These are phyloP conservation scores for Delphinella strobiligena DNA, from an alignment of 2,329 filamentous ascomycete genomes.

Conservation along the genomic window DNA sequence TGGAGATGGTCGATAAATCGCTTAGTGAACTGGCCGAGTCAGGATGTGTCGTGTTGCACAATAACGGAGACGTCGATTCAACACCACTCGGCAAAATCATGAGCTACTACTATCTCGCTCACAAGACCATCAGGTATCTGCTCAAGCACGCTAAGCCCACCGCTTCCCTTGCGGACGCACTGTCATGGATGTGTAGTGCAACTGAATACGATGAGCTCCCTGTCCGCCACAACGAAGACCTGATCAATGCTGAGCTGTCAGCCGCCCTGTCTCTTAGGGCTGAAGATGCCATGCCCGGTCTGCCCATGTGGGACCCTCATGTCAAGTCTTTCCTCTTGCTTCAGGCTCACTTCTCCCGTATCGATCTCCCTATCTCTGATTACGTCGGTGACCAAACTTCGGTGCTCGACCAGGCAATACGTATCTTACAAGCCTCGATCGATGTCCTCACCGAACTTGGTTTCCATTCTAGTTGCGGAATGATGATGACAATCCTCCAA, in stretches of 20 bases:
- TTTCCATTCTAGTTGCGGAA: slow-evolving; percentile 60
- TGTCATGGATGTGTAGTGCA: slow-evolving; percentile 87
- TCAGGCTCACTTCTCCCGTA: slow-evolving; percentile 87
- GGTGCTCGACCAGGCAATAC: slow-evolving; percentile 90
- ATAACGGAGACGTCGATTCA: slow-evolving; percentile 79
- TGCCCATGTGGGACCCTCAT: slow-evolving; percentile 97
- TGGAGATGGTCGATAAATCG: slow-evolving; percentile 80
- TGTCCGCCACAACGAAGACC: slow-evolving; percentile 94
- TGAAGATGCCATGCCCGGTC: slow-evolving; percentile 40
- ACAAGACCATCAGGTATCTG: slow-evolving; percentile 84
- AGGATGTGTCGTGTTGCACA: slow-evolving; percentile 68
- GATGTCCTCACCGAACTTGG: slow-evolving; percentile 90
- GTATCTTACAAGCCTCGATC: slow-evolving; percentile 90
- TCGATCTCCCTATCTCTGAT: slow-evolving; percentile 87
- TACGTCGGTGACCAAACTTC: slow-evolving; percentile 87
- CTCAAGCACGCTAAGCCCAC: slow-evolving; percentile 61
- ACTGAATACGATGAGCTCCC: slow-evolving; percentile 96
- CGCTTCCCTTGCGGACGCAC: slow-evolving; percentile 67
- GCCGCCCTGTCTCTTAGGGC: slow-evolving; percentile 62
- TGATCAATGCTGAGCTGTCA: slow-evolving; percentile 86
- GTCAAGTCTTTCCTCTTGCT: slow-evolving; percentile 91
- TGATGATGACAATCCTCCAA: slow-evolving; percentile 78
- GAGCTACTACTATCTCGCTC: slow-evolving; percentile 95
- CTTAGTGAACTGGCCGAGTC: slow-evolving; percentile 72
- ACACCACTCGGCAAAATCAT: slow-evolving; percentile 95